phyloP scores from a whole-genome alignment of 1,284 basidiomycete genomes.

The Trichosporon ovoides region DNA sequence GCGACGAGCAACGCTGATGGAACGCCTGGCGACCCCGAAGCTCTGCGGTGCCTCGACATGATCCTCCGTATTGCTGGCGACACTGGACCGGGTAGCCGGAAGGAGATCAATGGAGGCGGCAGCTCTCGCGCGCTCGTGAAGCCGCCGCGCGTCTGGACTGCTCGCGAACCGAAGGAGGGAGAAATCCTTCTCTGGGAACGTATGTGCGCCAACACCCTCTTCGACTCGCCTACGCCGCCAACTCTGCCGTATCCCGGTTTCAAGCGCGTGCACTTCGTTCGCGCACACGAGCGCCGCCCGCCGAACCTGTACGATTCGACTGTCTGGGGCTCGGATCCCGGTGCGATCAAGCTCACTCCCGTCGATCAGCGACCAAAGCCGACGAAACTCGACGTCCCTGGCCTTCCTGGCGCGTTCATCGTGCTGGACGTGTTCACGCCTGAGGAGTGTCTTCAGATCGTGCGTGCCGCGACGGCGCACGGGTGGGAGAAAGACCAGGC shows the following conservation, averaged over 20 bases:
- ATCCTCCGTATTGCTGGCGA: conserved; percentile 52
- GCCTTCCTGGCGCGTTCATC: conserved; percentile 52
- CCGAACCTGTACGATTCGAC: conserved; percentile 55
- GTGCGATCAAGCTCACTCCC: conserved; percentile 50
- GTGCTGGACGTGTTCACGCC: conserved; percentile 53
- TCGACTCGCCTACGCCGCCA: conserved; percentile 24
- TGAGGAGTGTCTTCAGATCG: conserved; percentile 52
- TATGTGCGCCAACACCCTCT: conserved; percentile 30
- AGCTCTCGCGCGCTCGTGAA: conserved; percentile 19
- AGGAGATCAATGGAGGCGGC: conserved; percentile 11
- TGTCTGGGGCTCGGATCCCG: conserved; percentile 51
- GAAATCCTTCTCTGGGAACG: conserved; percentile 42
- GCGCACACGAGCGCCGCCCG: conserved; percentile 49
- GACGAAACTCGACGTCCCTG: conserved; percentile 42
- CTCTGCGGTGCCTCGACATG: conserved; percentile 53
- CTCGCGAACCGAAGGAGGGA: conserved; percentile 27
- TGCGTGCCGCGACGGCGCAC: conserved; percentile 51
- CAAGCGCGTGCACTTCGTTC: conserved; percentile 40
- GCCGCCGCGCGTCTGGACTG: conserved; percentile 34
- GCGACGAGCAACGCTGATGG: conserved; percentile 49
- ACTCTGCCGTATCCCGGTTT: conserved; percentile 30
- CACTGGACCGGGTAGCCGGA: conserved; percentile 6
- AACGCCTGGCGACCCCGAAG: conserved; percentile 41
- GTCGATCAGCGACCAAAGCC: conserved; percentile 18
- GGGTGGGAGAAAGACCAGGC: conserved; percentile 56